Evolutionary conservation across 495 filamentous ascomycete genomes (phyloP), one percentile per base, ranked within the genome.

Genomic region (Bryoglossum gracile): DNA sequence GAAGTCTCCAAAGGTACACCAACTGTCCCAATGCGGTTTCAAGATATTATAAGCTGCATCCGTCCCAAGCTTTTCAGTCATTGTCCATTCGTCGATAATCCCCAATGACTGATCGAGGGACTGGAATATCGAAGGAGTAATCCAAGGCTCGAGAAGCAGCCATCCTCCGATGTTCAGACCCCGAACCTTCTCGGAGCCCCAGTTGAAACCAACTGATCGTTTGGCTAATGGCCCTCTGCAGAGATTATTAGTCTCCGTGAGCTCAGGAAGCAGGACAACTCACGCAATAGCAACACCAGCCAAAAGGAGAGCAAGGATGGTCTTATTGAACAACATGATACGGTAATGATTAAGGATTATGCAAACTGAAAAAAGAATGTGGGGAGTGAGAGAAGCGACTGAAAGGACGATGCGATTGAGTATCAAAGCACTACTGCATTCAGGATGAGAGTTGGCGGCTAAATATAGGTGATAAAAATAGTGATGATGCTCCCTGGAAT

Each of bases 111-210:
- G 63, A 3, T 70, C 69, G 11, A 65, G 69, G 17, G 61, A 61
- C 32, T 76, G 73, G 54, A 81, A 84, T 35, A 84, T 66, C 0
- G 75, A 79, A 3, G 81, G 81, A 3, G 81, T 83, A 42, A 83
- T 83, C 81, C 81, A 84, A 11, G 81, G 59, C 40, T 62, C 86
- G 26, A 88, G 68, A 3, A 78, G 77, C 6, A 89, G 68, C 86
- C 85, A 90, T 30, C 86, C 86, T 18, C 86, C 86, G 9, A 89
- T 51, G 51, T 89, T 90, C 21, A 89, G 73, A 8, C 86, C 86
- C 10, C 82, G 75, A 19, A 89, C 57, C 17, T 50, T 51, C 21
- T 50, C 36, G 9, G 40, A 36, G 1, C 51, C 55, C 39, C 48
- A 58, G 26, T 35, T 32, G 43, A 58, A 58, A 13, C 26, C 13